Evolutionary conservation across 2,329 filamentous ascomycete genomes (phyloP).

Genomic region (Penicillium italicum): DNA sequence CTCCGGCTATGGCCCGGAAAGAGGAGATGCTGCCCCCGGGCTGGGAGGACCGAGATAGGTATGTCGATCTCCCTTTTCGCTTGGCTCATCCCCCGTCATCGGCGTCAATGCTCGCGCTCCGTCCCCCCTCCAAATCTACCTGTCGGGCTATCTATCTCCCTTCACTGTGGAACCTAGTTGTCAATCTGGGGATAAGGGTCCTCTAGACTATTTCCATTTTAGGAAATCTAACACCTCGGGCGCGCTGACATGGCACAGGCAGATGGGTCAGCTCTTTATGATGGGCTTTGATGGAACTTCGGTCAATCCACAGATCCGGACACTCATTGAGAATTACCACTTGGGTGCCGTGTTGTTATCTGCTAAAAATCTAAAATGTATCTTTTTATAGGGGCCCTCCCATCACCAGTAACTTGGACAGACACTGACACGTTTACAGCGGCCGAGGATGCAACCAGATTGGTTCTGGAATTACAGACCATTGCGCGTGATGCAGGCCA

Average conservation of each 20-base stretch:
- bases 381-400: slow-evolving; percentile 45
- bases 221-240: slow-evolving; percentile 53
- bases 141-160: slow-evolving; percentile 3
- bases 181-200: slow-evolving; percentile 47
- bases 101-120: too few relatives aligned
- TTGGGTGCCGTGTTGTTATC: slow-evolving; percentile 75
- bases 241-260: slow-evolving; percentile 47
- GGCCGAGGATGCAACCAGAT: slow-evolving; percentile 79
- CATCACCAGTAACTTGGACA: background rate
- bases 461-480: slow-evolving; percentile 88
- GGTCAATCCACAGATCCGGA: slow-evolving; percentile 60
- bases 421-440: slow-evolving; percentile 52
- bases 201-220: slow-evolving; percentile 56
- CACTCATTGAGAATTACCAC: slow-evolving; percentile 65
- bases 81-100: slow-evolving; percentile 1
- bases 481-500: slow-evolving; percentile 90
- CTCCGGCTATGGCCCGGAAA: slow-evolving; percentile 41
- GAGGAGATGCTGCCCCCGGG: slow-evolving; percentile 41
- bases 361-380: slow-evolving; percentile 65
- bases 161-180: slow-evolving; percentile 17
- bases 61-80: slow-evolving; percentile 23
- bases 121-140: background rate
- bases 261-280: slow-evolving; percentile 59
- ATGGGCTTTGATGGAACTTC: slow-evolving; percentile 66
- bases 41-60: slow-evolving; percentile 43